Base-by-base conservation (phyloP, 148 eudicot genomes). In the Heliamphora exappendiculata region DNA sequence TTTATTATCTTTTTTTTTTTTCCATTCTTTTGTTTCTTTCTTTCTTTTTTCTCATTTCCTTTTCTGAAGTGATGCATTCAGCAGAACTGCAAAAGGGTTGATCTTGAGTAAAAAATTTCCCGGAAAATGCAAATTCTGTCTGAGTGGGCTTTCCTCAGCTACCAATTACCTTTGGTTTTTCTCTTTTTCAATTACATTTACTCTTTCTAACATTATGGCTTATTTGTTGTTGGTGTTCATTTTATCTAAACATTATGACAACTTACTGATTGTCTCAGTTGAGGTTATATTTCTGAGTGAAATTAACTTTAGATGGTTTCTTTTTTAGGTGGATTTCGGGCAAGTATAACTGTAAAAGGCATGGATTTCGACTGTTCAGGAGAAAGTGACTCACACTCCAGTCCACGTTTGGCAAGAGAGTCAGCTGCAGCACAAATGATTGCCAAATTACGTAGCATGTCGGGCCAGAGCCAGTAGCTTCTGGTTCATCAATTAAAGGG, bases 361-460 rank as follows among this genome's bases (percentile, higher is more conserved):
- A 31, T 68, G 41, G 88, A 86, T 76, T 85, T 85, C 34, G 87
- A 85, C 64, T 79, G 74, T 67, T 83, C 84, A 44, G 70, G 75
- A 39, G 80, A 54, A 54, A 83, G 93, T 45, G 67, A 63, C 19
- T 16, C 77, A 66, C 37, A 60, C 37, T 3, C 53, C 1, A 72
- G 70, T 54, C 91, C 89, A n/a, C 33, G 37, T 14, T 79, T 77
- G 50, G 90, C 97, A 69, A 84, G 91, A 75, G 87, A 80, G 37
- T 82, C 88, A 17, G 93, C 88, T 73, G 93, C 97, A 31, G 74
- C 79, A 7, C 51, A 76, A 2, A 36, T 84, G 62, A 64, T 91
- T 64, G 78, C 54, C 42, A 87, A 81, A 80, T 49, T 89, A 79
- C 82, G 81, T 29, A 70, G 16, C 34, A 78, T 86, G 84, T 72